phyloP scores from a whole-genome alignment of 2,329 filamentous ascomycete genomes.

The Fusarium sp. region DNA sequence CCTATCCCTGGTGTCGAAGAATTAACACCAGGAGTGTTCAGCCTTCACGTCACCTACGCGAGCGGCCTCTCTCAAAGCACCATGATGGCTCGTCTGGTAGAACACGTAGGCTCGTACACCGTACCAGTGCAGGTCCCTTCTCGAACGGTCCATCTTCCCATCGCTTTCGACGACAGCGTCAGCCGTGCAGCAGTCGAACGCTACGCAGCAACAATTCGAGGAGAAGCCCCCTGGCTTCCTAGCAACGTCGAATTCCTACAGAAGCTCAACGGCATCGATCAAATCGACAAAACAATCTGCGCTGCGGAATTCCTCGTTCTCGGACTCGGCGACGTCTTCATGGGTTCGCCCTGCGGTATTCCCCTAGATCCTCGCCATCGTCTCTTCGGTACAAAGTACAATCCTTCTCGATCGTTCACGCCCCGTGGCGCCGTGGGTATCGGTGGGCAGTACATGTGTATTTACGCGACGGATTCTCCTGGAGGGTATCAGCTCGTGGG shows the following conservation, averaged over 20 bases:
- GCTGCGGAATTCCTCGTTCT: conserved; percentile 53
- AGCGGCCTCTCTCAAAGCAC: conserved; percentile 27
- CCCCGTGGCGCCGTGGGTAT: conserved; percentile 52
- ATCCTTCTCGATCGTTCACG: conserved; percentile 53
- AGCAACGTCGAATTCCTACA: conserved; percentile 69
- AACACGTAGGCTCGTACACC: conserved; percentile 43
- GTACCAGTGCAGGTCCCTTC: conserved; percentile 43
- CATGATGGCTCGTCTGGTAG: conserved; percentile 38
- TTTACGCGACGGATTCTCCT: conserved; percentile 54
- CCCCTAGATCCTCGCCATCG: conserved; percentile 52
- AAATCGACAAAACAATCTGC: conserved; percentile 43
- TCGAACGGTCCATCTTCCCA: conserved; percentile 50
- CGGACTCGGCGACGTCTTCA: conserved; percentile 55
- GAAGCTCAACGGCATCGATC: conserved; percentile 49
- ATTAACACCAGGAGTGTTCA: conserved; percentile 51
- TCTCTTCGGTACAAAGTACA: conserved; percentile 54
- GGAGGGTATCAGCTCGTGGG: conserved; percentile 55
- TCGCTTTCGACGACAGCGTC: conserved; percentile 55
- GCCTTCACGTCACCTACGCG: conserved; percentile 49
- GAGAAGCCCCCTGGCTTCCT: conserved; percentile 71
- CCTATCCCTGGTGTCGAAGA: conserved; percentile 48
- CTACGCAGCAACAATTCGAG: conserved; percentile 72
- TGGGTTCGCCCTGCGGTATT: conserved; percentile 53
- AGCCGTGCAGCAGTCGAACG: conserved; percentile 65
- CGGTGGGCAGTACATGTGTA: conserved; percentile 54